phyloP scores from a whole-genome alignment of 352 stramenopile species.

The Phytopythium oedochilum region DNA sequence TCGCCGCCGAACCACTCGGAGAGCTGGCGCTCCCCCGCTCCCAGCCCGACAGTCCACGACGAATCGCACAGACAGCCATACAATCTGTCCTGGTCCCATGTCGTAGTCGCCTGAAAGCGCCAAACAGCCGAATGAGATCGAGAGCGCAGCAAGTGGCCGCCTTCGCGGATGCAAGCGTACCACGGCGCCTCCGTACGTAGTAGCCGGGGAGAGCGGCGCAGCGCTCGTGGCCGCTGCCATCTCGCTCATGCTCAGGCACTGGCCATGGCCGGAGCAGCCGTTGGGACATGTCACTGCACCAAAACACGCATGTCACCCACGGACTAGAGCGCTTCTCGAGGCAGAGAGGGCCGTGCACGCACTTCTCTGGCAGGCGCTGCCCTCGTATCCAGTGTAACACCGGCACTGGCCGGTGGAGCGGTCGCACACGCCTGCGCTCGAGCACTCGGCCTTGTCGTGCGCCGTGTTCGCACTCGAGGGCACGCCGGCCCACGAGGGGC shows the following conservation, averaged over 20 bases:
- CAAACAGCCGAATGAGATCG: not conserved
- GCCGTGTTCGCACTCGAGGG: slow-evolving; percentile 32
- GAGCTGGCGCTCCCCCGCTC: slow-evolving; percentile 62
- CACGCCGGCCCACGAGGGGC: slow-evolving; percentile 57
- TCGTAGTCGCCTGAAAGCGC: slow-evolving; percentile 30
- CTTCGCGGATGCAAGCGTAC: slow-evolving; percentile 8
- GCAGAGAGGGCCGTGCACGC: slow-evolving; percentile 2
- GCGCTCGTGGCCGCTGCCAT: slow-evolving; percentile 40
- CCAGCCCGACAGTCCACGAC: slow-evolving; percentile 69
- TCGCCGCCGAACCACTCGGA: slow-evolving; percentile 87
- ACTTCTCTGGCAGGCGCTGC: slow-evolving; percentile 68
- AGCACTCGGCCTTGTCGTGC: slow-evolving; percentile 53
- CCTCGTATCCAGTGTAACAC: slow-evolving; percentile 67
- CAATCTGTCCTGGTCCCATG: slow-evolving; percentile 74
- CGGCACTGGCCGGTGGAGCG: slow-evolving; percentile 46
- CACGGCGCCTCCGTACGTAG: slow-evolving; percentile 51
- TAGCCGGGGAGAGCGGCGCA: slow-evolving; percentile 48
- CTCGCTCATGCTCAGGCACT: slow-evolving; percentile 66
- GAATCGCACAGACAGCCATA: slow-evolving; percentile 82
- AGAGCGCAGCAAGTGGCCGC: not conserved
- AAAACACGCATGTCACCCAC: not conserved
- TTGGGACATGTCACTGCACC: slow-evolving; percentile 31
- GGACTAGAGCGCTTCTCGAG: too few species aligned
- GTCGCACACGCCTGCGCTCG: slow-evolving; percentile 58
- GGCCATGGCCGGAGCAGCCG: slow-evolving; percentile 64